Evolutionary conservation across 164 flowering plant genomes (phyloP), one percentile per base, ranked within the genome.

Genomic region (Amborella trichopoda): DNA sequence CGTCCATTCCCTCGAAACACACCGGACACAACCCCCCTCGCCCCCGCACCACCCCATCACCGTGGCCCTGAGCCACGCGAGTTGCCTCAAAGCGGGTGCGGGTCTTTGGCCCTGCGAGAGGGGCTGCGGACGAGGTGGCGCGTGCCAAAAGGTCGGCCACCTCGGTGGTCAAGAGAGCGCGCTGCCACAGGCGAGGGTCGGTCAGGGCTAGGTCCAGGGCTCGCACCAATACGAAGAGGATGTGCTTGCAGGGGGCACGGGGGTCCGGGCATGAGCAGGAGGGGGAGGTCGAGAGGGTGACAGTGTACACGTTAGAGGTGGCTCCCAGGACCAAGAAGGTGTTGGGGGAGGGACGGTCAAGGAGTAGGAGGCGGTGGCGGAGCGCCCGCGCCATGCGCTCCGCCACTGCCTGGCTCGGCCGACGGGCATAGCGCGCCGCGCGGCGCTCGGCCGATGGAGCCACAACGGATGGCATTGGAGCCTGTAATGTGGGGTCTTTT

Each of bases 251-350:
- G 0, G 95, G 96, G 28, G 48, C 49, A 6, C 72, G 61, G 8
- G 73, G 74, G 58, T 91, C 99, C 0, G 95, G 96, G 71, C 99
- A 91, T 1, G 85, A 66, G 68, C 99, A 91, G 0, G 76, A 50
- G 0, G 81, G 88, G 44, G 68, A 25, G 52, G 68, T 5, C 10
- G 86, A 63, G 24, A 91, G 24, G 17, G 69, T 60, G 21, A 87
- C 88, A 13, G 65, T 76, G 73, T 87, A 91, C 12, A 84, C 95
- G 30, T 91, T 91, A 6, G 77, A 83, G 2, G 99, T 82, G 33
- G 88, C 78, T 9, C 96, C 95, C 2, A 91, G 48, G 36, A 91
- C 62, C 56, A 62, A 79, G 76, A 87, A 84, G 19, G 41, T n/a
- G 14, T 18, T 5, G 5, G 41, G 19, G n/a, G 2, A 8, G 41